Percentiles rank a stretch among this genome's conserved stretches.
phyloP scores from a whole-genome alignment of 1,284 basidiomycete genomes.

The Lentinula novae-zelandiae region DNA sequence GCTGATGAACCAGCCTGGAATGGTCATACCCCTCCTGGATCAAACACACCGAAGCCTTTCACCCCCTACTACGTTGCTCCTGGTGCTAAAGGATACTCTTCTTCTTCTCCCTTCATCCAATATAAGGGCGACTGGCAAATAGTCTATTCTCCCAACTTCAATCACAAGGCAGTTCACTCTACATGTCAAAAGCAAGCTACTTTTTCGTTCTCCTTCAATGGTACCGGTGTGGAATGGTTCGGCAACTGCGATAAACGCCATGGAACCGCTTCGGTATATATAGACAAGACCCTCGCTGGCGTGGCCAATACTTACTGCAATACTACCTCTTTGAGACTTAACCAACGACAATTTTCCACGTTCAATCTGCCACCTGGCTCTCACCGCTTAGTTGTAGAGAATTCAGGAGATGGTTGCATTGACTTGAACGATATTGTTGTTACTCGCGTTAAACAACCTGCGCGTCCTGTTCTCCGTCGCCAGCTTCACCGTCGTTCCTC shows the following conservation, averaged over 20 bases:
- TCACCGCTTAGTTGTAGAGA: slow-evolving; percentile 62
- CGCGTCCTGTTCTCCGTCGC: neutral
- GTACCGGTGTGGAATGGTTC: slow-evolving; percentile 76
- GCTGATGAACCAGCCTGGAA: slow-evolving; percentile 58
- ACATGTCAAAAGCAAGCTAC: slow-evolving; percentile 49
- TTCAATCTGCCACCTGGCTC: slow-evolving; percentile 47
- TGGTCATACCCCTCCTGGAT: slow-evolving; percentile 51
- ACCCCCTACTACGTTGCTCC: slow-evolving; percentile 68
- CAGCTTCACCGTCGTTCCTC: neutral
- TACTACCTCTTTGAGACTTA: slow-evolving; percentile 20
- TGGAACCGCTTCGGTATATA: slow-evolving; percentile 51
- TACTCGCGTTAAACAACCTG: slow-evolving; percentile 26
- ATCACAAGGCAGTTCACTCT: slow-evolving; percentile 47
- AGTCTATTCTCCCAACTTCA: slow-evolving; percentile 45
- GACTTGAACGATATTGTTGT: slow-evolving; percentile 70
- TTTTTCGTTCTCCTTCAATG: slow-evolving; percentile 51
- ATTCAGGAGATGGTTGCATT: slow-evolving; percentile 32
- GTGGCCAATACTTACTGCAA: slow-evolving; percentile 46
- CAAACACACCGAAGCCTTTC: slow-evolving; percentile 44
- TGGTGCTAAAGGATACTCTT: slow-evolving; percentile 68
- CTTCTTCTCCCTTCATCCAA: slow-evolving; percentile 56
- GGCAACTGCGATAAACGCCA: slow-evolving; percentile 54
- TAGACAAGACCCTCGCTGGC: slow-evolving; percentile 49
- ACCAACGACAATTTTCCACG: slow-evolving; percentile 65
- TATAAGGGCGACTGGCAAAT: slow-evolving; percentile 60